Base-by-base conservation (phyloP, 139 green algal species). In the Medakamo hakoo region DNA sequence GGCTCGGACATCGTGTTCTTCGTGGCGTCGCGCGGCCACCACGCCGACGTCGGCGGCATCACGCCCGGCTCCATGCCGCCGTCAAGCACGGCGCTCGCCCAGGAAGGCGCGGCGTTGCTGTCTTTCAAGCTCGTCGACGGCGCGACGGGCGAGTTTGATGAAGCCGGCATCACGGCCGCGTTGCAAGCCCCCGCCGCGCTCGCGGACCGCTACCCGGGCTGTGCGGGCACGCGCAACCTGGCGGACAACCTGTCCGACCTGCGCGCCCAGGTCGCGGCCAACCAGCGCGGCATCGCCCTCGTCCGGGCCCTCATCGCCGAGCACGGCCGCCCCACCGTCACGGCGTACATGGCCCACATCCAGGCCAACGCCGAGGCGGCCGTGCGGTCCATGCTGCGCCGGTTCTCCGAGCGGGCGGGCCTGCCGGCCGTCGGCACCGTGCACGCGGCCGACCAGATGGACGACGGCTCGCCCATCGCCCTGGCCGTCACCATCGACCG, bases 301-400 rank as follows among this genome's bases (percentile, higher is more conserved):
- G 87, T 98, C 30, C 56, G 67, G 1, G 83, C 88, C 26, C 75
- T 98, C 2, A 94, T 98, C 28, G 29, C 64, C 9, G 80, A 94
- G 72, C 89, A 88, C 71, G 55, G 55, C 1, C 64, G 95, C 59
- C 21, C 49, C 20, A 73, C 87, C 59, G 84, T 95, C 59, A 73
- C 81, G 30, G 88, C 87, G 14, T 98, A 97, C 88, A 98, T 98
- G 92, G 4, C 32, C 21, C 79, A 91, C 81, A 95, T 98, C 63
- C 89, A 95, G 80, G 72, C 70, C 23, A 90, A 91, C 72, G 86
- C 88, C 1, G 89, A 95, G 75, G 61, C 70, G 5, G 78, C 82
- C 2, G 90, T 97, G 29, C 73, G 87, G 9, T 73, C 86, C 26
- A 94, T 94, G 88, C 74, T 94, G 52, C 24, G 66, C 25, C 71